phyloP scores from a whole-genome alignment of 1,139 yeast species.

The Suhomyces guaymorum region DNA sequence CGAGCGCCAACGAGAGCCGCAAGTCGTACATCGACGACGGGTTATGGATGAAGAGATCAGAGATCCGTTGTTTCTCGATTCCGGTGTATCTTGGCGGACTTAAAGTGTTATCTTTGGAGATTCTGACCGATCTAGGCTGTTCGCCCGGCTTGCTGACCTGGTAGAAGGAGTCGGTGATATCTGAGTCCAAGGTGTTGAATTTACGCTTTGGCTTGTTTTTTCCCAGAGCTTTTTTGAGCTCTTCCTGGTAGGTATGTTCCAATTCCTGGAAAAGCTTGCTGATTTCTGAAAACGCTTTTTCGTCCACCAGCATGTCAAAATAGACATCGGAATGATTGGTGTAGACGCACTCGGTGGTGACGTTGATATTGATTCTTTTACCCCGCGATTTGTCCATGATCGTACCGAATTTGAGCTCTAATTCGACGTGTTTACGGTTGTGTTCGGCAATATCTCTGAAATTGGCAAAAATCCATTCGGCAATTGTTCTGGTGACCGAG shows the following conservation, averaged over 20 bases:
- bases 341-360: slow-evolving; percentile 72
- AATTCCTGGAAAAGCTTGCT: slow-evolving; percentile 57
- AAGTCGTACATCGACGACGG: slow-evolving; percentile 81
- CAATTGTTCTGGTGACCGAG: slow-evolving; percentile 76
- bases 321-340: slow-evolving; percentile 57
- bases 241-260: slow-evolving; percentile 49
- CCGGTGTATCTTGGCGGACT: slow-evolving; percentile 68
- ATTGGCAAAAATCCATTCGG: slow-evolving; percentile 89
- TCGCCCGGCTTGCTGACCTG: slow-evolving; percentile 44
- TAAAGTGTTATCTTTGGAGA: slow-evolving; percentile 59
- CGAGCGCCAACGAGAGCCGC: slow-evolving; percentile 72
- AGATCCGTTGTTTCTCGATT: slow-evolving; percentile 69
- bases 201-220: slow-evolving; percentile 37
- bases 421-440: slow-evolving; percentile 64
- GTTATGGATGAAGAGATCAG: slow-evolving; percentile 68
- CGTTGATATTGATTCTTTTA: slow-evolving; percentile 66
- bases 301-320: slow-evolving; percentile 72
- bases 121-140: slow-evolving; percentile 61
- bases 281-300: slow-evolving; percentile 63
- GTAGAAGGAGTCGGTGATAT: slow-evolving; percentile 44
- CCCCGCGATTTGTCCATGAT: slow-evolving; percentile 69
- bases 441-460: slow-evolving; percentile 62
- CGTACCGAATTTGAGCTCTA: slow-evolving; percentile 81
- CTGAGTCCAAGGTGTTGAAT: slow-evolving; percentile 43
- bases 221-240: slow-evolving; percentile 25